A percentile compares a stretch with the other conserved stretches of the same genome.
phyloP scores from a whole-genome alignment of 805 yeast genomes.

The Ascoidea asiatica region DNA sequence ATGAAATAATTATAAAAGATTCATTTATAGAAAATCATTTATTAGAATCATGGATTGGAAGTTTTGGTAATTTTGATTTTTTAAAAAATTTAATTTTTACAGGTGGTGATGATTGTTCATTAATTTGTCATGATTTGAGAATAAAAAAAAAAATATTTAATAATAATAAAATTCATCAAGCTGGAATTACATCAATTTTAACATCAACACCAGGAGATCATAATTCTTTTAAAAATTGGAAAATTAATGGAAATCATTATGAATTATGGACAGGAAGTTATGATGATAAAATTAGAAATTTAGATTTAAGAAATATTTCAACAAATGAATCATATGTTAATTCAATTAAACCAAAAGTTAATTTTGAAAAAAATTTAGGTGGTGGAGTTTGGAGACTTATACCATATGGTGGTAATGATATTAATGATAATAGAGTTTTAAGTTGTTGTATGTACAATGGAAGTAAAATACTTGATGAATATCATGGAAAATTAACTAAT shows the following conservation, averaged over 20 bases:
- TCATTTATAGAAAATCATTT: slow-evolving; percentile 34
- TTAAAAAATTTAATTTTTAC: slow-evolving; percentile 49
- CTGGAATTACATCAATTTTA: slow-evolving; percentile 82
- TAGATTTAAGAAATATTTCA: slow-evolving; percentile 53
- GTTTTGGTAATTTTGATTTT: slow-evolving; percentile 44
- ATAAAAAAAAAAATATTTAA: slow-evolving; percentile 21
- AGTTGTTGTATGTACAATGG: slow-evolving; percentile 96
- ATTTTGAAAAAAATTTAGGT: slow-evolving; percentile 39
- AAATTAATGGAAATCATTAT: slow-evolving; percentile 23
- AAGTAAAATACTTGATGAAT: slow-evolving; percentile 52
- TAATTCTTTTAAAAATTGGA: slow-evolving; percentile 27
- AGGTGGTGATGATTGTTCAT: slow-evolving; percentile 82
- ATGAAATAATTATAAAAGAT: slow-evolving; percentile 8
- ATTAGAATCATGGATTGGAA: slow-evolving; percentile 83
- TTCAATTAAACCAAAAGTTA: slow-evolving; percentile 32
- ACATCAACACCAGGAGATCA: slow-evolving; percentile 28
- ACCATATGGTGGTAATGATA: slow-evolving; percentile 32
- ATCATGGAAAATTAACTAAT: too few relatives aligned
- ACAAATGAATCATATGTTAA: slow-evolving; percentile 28
- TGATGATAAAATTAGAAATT: slow-evolving; percentile 61
- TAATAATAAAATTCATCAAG: slow-evolving; percentile 55
- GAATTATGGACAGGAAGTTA: slow-evolving; percentile 80
- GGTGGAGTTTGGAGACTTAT: slow-evolving; percentile 95
- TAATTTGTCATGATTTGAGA: slow-evolving; percentile 63
- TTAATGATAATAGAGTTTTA: slow-evolving; percentile 34